phyloP scores from a whole-genome alignment of 305 asterid species.

The Caryopteris hybrid region DNA sequence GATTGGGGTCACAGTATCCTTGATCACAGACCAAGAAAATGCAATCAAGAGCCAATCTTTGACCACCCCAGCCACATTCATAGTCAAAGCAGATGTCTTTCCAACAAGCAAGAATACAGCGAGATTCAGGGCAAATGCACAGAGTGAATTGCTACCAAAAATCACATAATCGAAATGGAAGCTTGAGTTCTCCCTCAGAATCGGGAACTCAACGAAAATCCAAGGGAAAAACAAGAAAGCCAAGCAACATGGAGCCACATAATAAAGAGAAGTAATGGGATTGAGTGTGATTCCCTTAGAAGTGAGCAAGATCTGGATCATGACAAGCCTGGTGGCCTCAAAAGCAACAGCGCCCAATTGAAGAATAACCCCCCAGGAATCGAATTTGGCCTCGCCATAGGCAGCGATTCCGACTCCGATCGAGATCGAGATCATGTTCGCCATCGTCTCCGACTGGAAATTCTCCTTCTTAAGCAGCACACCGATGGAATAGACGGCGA shows the following conservation, averaged over 20 bases:
- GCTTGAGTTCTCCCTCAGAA: conserved; percentile 46
- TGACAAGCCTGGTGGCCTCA: conserved; percentile 48
- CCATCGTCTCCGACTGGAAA: conserved; percentile 49
- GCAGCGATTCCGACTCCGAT: conserved; percentile 57
- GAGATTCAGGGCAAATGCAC: conserved; percentile 52
- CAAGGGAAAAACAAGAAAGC: conserved; percentile 45
- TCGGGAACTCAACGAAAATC: conserved; percentile 46
- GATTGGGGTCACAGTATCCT: conserved; percentile 56
- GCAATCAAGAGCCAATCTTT: conserved; percentile 63
- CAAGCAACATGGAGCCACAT: conserved; percentile 55
- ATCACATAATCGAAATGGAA: conserved; percentile 46
- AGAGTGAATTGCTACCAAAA: conserved; percentile 50
- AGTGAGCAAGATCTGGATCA: conserved; percentile 53
- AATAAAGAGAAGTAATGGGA: conserved; percentile 53
- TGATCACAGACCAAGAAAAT: conserved; percentile 57
- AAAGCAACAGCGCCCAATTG: conserved; percentile 55
- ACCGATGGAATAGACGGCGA: conserved; percentile 47
- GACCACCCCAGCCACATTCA: conserved; percentile 67
- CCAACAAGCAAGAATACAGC: conserved; percentile 61
- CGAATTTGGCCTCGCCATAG: conserved; percentile 57
- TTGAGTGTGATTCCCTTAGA: conserved; percentile 50
- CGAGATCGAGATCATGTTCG: conserved; percentile 53
- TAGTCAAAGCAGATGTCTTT: conserved; percentile 58
- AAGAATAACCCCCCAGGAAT: conserved; percentile 46
- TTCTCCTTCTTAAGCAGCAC: conserved; percentile 36